Base-by-base conservation (phyloP, 108 stramenopile species). In the Pseudonitzschia delicatissima region DNA sequence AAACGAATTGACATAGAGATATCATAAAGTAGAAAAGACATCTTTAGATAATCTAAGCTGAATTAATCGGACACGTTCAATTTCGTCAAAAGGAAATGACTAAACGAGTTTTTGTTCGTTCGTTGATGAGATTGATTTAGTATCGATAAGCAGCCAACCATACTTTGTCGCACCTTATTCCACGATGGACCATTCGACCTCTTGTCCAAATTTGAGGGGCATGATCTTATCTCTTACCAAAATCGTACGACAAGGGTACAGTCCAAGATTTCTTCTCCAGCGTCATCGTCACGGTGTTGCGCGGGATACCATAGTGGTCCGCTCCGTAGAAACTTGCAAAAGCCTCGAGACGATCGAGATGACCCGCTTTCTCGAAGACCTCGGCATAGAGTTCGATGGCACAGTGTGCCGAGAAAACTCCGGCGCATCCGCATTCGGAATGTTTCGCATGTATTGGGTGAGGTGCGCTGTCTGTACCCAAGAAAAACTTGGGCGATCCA, bases 391-490 rank as follows among this genome's bases (percentile, higher is more conserved):
- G 68, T 76, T 98, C 94, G 7, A 99, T 58, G 11, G 94, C 93
- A 5, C 88, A 92, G 68, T 97, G 97, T 4, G 95, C 98, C 11
- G 97, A 93, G 65, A 91, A 99, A 6, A 95, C 82, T 9, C 99
- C 99, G 8, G 99, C 99, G 66, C 99, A 99, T 17, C 99, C 96
- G 77, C 98, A 97, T 12, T 81, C 71, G 28, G 80, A 62, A 59
- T 90, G 85, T 81, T 99, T 99, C 36, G 62, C 75, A 11, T 71
- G 64, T 3, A 75, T 69, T 0, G 85, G 79, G 78, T 99, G 99
- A 6, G 99, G 99, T 13, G 99, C 99, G 9, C 92, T 92, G 79
- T 99, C 99, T 9, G 99, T 99, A 23, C 99, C 99, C 29, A 95
- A 53, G 75, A 99, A 98, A 85, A 99, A 98, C 76, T 97, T 97